These are phyloP conservation scores for Apiospora malaysiana DNA, from an alignment of 2,329 filamentous ascomycete species.

Conservation along the genomic window DNA sequence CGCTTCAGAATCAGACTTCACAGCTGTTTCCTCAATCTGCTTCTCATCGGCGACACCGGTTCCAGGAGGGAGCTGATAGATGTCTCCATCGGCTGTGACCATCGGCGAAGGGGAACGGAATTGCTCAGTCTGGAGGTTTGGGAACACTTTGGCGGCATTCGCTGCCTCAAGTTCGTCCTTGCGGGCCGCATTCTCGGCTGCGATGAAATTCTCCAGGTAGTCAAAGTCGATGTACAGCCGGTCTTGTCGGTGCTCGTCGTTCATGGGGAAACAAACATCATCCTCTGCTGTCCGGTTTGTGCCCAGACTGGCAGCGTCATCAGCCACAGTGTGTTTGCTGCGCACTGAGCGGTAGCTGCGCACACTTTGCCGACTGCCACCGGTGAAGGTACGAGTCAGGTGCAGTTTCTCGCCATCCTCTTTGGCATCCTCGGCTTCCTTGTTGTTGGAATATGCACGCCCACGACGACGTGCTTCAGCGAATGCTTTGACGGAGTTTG, in stretches of 20 bases:
- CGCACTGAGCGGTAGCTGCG: constrained; percentile 46
- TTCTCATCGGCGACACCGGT: constrained; percentile 57
- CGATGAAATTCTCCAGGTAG: constrained; percentile 89
- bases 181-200: constrained; percentile 59
- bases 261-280: constrained; percentile 87
- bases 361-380: constrained; percentile 66
- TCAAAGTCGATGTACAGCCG: constrained; percentile 91
- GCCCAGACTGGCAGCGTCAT: constrained; percentile 66
- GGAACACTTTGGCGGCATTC: constrained; percentile 59
- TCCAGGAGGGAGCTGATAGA: constrained; percentile 58
- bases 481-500: constrained; percentile 97
- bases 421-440: constrained; percentile 36
- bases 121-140: constrained; percentile 60
- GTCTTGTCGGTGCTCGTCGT: constrained; percentile 69
- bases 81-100: constrained; percentile 61
- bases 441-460: constrained; percentile 63
- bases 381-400: constrained; percentile 72
- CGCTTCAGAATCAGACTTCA: constrained; percentile 39
- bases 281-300: constrained; percentile 78
- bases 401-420: constrained; percentile 57
- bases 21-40: constrained; percentile 27
- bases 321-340: constrained; percentile 63
- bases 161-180: constrained; percentile 57
- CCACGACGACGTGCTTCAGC: constrained; percentile 87
- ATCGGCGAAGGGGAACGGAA: constrained; percentile 39